A percentile compares a stretch with the other conserved stretches of the same genome.
phyloP scores from a whole-genome alignment of 768 basidiomycete species.

The Trametes maxima region DNA sequence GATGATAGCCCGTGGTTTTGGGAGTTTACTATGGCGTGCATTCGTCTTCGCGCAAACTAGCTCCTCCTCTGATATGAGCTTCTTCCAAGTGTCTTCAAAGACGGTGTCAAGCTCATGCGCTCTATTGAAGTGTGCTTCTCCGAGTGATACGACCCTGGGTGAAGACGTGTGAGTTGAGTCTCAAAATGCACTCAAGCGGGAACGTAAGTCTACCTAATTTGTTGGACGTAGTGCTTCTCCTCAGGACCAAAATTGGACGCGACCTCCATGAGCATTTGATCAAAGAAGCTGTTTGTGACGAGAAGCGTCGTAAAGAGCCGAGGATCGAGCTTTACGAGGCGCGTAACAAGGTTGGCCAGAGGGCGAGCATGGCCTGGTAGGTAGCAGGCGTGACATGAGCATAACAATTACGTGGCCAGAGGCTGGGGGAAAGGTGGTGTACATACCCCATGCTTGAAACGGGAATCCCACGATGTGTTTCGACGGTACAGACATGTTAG shows the following conservation, averaged over 20 bases:
- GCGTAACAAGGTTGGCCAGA: slow-evolving; percentile 11
- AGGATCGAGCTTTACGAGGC: slow-evolving; percentile 13
- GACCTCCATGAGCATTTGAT: slow-evolving; percentile 12
- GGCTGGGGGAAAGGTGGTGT: not conserved
- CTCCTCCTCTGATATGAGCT: slow-evolving; percentile 8
- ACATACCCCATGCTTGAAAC: slow-evolving; percentile 7
- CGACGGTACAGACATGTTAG: not conserved
- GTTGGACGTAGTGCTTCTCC: not conserved
- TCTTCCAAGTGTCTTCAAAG: slow-evolving; percentile 15
- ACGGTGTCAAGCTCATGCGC: not conserved
- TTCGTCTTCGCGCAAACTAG: slow-evolving; percentile 16
- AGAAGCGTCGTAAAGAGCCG: slow-evolving; percentile 14
- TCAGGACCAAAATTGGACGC: slow-evolving; percentile 5
- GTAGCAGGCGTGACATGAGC: not conserved
- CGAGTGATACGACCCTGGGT: slow-evolving; percentile 21
- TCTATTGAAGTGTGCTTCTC: not conserved
- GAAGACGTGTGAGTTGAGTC: not conserved
- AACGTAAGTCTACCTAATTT: slow-evolving; percentile 3
- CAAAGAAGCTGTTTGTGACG: slow-evolving; percentile 4
- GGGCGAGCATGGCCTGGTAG: slow-evolving; percentile 21
- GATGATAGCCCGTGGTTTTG: slow-evolving; percentile 18
- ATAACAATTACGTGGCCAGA: not conserved
- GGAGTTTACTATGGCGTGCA: not conserved
- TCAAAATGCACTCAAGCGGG: not conserved
- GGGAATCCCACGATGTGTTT: not conserved